Percentiles rank a stretch among this genome's conserved stretches.
Evolutionary conservation across 345 rosid genomes (phyloP).

Genomic region (Arabidopsis thaliana): DNA sequence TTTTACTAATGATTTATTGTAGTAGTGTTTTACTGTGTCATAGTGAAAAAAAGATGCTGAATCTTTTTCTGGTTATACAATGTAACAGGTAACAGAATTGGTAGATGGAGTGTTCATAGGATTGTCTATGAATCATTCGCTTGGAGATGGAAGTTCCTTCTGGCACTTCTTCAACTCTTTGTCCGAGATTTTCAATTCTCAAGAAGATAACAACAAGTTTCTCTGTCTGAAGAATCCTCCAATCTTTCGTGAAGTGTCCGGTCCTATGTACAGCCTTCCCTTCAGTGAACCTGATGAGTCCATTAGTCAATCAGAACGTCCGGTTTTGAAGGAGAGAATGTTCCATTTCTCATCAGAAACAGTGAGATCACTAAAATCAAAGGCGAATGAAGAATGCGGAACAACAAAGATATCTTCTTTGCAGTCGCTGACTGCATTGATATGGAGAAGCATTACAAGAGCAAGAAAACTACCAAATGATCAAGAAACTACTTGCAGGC

Average conservation of each 20-base stretch:
- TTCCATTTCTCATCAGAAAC: constrained; percentile 69
- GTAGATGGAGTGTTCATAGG: constrained; percentile 76
- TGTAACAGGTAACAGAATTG: constrained; percentile 61
- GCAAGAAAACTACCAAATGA: constrained; percentile 48
- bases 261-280: constrained; percentile 54
- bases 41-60: too few species aligned
- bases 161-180: constrained; percentile 74
- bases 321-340: constrained; percentile 54
- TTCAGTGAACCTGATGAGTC: constrained; percentile 47
- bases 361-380: constrained; percentile 54
- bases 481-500: constrained; percentile 53
- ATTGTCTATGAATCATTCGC: constrained; percentile 61
- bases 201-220: constrained; percentile 16
- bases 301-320: constrained; percentile 43
- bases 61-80: background rate
- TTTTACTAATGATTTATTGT: too few species aligned
- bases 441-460: constrained; percentile 67
- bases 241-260: constrained; percentile 46
- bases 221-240: constrained; percentile 56
- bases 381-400: constrained; percentile 60
- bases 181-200: constrained; percentile 65
- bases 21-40: too few species aligned
- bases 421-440: constrained; percentile 60
- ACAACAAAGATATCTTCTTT: constrained; percentile 67
- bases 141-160: constrained; percentile 71